Percentiles rank a stretch among this genome's conserved stretches.
phyloP scores from a whole-genome alignment of 768 basidiomycete species.

The Xerocomellus dryophilus region DNA sequence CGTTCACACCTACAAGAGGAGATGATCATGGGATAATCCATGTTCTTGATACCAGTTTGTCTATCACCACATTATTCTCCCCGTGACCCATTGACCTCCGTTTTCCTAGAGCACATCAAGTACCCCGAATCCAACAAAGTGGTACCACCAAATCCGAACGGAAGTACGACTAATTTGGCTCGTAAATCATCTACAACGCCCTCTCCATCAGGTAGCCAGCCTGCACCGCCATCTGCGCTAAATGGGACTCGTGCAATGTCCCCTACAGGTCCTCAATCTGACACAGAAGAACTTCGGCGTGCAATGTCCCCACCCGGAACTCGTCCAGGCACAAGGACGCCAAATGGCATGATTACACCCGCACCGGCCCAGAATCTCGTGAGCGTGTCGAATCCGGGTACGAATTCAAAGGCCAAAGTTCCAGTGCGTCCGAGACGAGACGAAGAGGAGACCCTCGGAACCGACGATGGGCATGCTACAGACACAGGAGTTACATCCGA shows the following conservation, averaged over 20 bases:
- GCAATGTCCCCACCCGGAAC: conserved; percentile 61
- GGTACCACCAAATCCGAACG: conserved; percentile 34
- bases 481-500: conserved; percentile 50
- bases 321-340: conserved; percentile 39
- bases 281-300: conserved; percentile 58
- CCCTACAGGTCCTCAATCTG: conserved; percentile 48
- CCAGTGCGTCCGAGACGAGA: conserved; percentile 49
- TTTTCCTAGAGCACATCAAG: conserved; percentile 76
- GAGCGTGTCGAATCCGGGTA: conserved; percentile 4
- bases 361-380: conserved; percentile 9
- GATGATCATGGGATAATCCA: conserved; percentile 86
- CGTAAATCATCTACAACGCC: conserved; percentile 49
- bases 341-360: conserved; percentile 25
- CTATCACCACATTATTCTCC: neutral
- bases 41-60: conserved; percentile 91
- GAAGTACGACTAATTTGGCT: conserved; percentile 32
- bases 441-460: conserved; percentile 37
- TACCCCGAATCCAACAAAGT: conserved; percentile 68
- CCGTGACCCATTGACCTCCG: conserved; percentile 2
- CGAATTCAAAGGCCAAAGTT: conserved; percentile 48
- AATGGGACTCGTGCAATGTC: conserved; percentile 59
- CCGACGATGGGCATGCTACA: conserved; percentile 50
- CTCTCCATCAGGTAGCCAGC: conserved; percentile 29
- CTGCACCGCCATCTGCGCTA: conserved; percentile 28
- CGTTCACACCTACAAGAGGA: conserved; percentile 63